A percentile compares a stretch with the other conserved stretches of the same genome.
Conservation (phyloP, 768 basidiomycete species). For the Coprinopsis sp. region DNA sequence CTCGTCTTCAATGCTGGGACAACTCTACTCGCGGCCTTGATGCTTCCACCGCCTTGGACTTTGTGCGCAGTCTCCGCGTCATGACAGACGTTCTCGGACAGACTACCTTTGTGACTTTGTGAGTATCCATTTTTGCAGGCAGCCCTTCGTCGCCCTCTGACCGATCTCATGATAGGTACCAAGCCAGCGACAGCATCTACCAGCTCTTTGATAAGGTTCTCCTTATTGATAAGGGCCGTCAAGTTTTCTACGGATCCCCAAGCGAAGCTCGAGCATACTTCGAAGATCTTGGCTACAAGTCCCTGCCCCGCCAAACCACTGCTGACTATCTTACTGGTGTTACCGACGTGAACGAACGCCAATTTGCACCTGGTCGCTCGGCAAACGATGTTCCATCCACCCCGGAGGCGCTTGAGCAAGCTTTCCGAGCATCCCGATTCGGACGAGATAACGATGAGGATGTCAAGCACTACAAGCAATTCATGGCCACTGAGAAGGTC, state of each 20-base stretch:
- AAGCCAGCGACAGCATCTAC: constrained; percentile 79
- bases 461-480: constrained; percentile 50
- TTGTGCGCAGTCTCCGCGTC: constrained; percentile 69
- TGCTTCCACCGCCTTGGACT: constrained; percentile 86
- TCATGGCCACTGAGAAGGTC: constrained; percentile 53
- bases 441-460: constrained; percentile 38
- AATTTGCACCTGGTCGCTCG: constrained; percentile 61
- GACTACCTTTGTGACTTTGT: constrained; percentile 77
- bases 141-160: background rate
- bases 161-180: constrained; percentile 43
- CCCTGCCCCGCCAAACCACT: constrained; percentile 78
- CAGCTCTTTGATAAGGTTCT: constrained; percentile 84
- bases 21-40: constrained; percentile 80
- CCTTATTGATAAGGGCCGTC: constrained; percentile 74
- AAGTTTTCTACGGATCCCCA: constrained; percentile 77
- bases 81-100: constrained; percentile 81
- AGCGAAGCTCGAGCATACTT: constrained; percentile 77
- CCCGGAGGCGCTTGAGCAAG: constrained; percentile 61
- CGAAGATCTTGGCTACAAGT: constrained; percentile 62
- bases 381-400: constrained; percentile 58
- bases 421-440: constrained; percentile 49
- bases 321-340: constrained; percentile 83
- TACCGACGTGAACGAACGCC: constrained; percentile 83
- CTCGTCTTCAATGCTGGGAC: constrained; percentile 79
- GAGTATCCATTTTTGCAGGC: constrained; percentile 20